Conservation (phyloP, 2,329 filamentous ascomycete genomes). For the Fusarium chuoi region DNA sequence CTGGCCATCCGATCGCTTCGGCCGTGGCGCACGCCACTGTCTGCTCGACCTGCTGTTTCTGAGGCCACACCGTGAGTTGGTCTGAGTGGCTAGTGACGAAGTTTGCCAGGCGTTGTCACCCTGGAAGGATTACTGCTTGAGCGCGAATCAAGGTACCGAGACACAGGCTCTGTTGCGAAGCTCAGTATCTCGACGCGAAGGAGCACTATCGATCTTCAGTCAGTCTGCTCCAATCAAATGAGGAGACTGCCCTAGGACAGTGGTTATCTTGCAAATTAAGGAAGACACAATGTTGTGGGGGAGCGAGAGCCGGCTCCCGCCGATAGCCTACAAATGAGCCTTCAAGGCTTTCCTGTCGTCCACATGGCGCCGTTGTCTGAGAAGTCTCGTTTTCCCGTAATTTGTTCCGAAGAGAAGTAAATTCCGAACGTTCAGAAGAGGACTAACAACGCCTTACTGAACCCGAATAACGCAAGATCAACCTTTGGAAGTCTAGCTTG, state of each 20-base stretch:
- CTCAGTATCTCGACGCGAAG: background rate
- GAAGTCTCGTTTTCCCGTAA: background rate
- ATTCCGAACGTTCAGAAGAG: background rate
- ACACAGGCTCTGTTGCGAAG: background rate
- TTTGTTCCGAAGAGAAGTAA: background rate
- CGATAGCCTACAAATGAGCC: slow-evolving; percentile 26
- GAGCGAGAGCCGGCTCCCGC: slow-evolving; percentile 22
- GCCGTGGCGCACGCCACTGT: slow-evolving; percentile 43
- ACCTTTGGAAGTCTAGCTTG: background rate
- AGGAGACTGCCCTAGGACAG: background rate
- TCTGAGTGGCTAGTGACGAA: slow-evolving; percentile 11
- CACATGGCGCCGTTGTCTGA: slow-evolving; percentile 5
- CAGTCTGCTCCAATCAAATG: slow-evolving; percentile 6
- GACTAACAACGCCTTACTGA: background rate
- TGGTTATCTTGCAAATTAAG: slow-evolving; percentile 6
- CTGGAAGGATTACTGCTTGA: background rate
- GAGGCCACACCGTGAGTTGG: slow-evolving; percentile 30
- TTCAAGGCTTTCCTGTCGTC: background rate
- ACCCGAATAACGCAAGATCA: background rate
- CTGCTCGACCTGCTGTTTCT: slow-evolving; percentile 31
- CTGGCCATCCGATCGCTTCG: slow-evolving; percentile 34
- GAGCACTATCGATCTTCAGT: slow-evolving; percentile 6
- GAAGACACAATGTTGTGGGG: slow-evolving; percentile 11
- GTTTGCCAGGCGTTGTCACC: slow-evolving; percentile 1
- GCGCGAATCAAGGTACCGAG: slow-evolving; percentile 9